These are phyloP conservation scores for Olyra latifolia DNA, from an alignment of 176 grass and related monocot genomes.

Conservation along the genomic window DNA sequence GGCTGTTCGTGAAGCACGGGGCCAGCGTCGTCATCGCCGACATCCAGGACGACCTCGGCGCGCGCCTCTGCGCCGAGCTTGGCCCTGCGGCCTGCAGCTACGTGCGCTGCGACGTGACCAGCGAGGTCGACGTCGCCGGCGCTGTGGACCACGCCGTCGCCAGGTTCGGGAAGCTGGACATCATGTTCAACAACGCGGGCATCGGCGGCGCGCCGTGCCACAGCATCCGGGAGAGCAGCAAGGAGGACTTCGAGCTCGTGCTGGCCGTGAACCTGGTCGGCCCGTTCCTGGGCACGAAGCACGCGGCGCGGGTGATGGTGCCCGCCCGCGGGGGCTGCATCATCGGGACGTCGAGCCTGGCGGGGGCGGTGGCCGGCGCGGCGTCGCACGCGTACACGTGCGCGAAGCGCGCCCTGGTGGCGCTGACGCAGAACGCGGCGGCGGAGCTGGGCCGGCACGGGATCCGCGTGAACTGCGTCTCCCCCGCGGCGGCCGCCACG, in stretches of 20 bases:
- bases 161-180: conserved; percentile 41
- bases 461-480: conserved; percentile 60
- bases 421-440: conserved; percentile 47
- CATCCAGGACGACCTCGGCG: conserved; percentile 46
- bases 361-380: conserved; percentile 13
- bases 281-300: conserved; percentile 57
- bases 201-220: conserved; percentile 49
- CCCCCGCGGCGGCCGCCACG: conserved; percentile 31
- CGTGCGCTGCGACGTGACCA: conserved; percentile 46
- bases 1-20: conserved; percentile 49
- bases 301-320: conserved; percentile 57
- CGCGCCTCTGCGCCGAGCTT: conserved; percentile 34
- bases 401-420: conserved; percentile 51
- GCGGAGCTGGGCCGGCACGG: conserved; percentile 48
- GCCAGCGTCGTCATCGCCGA: conserved; percentile 46
- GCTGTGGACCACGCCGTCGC: conserved; percentile 50
- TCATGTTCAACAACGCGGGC: conserved; percentile 74
- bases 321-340: conserved; percentile 38
- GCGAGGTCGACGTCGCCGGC: conserved; percentile 39
- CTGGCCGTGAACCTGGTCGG: conserved; percentile 47
- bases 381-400: conserved; percentile 45
- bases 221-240: conserved; percentile 43
- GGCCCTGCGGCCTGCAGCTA: conserved; percentile 25
- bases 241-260: conserved; percentile 51
- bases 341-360: conserved; percentile 50